Conservation (phyloP, 2,329 filamentous ascomycete genomes). For the Dothistroma pini region DNA sequence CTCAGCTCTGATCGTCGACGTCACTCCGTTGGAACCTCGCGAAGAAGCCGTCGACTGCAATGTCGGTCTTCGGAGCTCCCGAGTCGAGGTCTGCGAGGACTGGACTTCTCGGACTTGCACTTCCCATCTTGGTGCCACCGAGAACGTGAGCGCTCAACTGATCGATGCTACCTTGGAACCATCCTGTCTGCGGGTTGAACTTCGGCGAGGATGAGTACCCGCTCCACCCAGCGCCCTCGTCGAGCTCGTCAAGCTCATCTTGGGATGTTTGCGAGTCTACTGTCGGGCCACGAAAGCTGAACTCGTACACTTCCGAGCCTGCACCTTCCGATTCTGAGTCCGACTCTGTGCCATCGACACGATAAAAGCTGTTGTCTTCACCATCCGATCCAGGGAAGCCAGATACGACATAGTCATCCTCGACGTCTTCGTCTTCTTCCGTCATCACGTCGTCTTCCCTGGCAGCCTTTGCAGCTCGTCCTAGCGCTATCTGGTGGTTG, state of each 20-base stretch:
- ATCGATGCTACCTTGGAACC: conserved; percentile 34
- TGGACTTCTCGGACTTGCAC: conserved; percentile 19
- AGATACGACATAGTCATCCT: conserved; percentile 30
- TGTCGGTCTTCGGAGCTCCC: not conserved
- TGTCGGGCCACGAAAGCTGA: conserved; percentile 22
- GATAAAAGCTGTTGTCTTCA: conserved; percentile 33
- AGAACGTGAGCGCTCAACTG: conserved; percentile 23
- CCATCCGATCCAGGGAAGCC: conserved; percentile 31
- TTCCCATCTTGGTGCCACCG: conserved; percentile 9
- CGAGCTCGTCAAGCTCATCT: conserved; percentile 22
- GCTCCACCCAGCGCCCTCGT: conserved; percentile 17
- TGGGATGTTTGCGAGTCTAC: conserved; percentile 19
- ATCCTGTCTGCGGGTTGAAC: conserved; percentile 31
- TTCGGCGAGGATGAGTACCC: conserved; percentile 19
- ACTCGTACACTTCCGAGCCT: conserved; percentile 30
- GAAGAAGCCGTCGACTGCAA: conserved; percentile 14
- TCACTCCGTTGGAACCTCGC: conserved; percentile 16
- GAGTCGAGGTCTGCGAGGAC: conserved; percentile 8
- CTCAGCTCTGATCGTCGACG: conserved; percentile 17
- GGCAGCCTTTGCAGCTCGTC: conserved; percentile 28
- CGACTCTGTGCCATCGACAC: conserved; percentile 30
- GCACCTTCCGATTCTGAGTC: conserved; percentile 26
- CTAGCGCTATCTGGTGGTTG: conserved; percentile 34
- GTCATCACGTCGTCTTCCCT: conserved; percentile 28
- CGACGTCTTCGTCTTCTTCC: conserved; percentile 24